Evolutionary conservation across 257 asterid species (phyloP).

Genomic region (Solanum etuberosum): DNA sequence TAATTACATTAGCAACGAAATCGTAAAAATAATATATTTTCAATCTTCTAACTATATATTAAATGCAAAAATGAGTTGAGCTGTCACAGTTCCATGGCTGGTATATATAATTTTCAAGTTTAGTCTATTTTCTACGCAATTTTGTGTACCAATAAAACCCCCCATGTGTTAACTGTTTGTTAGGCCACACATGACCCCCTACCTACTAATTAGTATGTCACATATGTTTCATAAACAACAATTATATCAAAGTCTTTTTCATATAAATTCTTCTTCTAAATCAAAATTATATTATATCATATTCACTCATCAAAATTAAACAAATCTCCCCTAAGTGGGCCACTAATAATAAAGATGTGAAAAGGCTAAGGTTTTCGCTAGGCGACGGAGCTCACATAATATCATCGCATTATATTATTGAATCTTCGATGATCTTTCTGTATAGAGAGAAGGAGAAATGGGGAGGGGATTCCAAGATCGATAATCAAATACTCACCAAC

Average conservation of each 20-base stretch:
- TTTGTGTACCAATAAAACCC: background rate
- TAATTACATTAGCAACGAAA: background rate
- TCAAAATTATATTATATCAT: background rate
- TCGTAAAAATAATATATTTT: too few species aligned
- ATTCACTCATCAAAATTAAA: background rate
- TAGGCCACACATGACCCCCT: slow-evolving; percentile 3
- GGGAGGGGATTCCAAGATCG: too few species aligned
- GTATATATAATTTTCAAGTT: background rate
- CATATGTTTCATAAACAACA: background rate
- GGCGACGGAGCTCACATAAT: background rate
- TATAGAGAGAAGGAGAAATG: background rate
- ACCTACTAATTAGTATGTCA: background rate
- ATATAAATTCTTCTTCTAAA: background rate
- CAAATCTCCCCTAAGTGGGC: background rate
- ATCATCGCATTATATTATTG: background rate
- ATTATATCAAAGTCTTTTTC: background rate
- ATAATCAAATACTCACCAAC: accelerated
- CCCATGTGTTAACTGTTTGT: background rate
- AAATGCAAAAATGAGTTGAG: background rate
- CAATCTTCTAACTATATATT: background rate
- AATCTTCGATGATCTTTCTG: background rate
- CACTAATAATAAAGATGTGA: background rate
- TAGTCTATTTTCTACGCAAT: slow-evolving; percentile 1
- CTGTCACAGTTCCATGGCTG: background rate
- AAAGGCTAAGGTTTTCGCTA: background rate